phyloP scores from a whole-genome alignment of 139 green algal genomes.

The Picochlorum sp. region DNA sequence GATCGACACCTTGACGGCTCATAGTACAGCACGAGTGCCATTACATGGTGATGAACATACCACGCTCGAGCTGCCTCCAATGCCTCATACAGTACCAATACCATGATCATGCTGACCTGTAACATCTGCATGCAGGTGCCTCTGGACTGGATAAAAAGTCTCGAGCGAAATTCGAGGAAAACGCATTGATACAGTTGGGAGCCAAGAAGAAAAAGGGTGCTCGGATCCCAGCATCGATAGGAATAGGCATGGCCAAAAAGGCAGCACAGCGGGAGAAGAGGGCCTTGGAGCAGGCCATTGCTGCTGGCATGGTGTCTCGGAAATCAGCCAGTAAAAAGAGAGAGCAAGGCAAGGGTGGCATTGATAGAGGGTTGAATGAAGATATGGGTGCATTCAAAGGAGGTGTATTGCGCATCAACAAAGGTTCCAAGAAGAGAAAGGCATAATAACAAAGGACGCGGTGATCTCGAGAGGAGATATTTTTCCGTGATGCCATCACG shows the following conservation, averaged over 20 bases:
- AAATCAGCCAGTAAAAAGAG: slow-evolving; percentile 54
- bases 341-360: slow-evolving; percentile 17
- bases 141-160: slow-evolving; percentile 49
- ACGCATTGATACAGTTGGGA: slow-evolving; percentile 38
- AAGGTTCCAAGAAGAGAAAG: background rate
- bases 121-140: slow-evolving; percentile 28
- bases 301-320: slow-evolving; percentile 43
- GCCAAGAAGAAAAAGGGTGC: slow-evolving; percentile 38
- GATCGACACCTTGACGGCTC: slow-evolving; percentile 16
- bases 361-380: slow-evolving; percentile 50
- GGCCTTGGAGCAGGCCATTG: slow-evolving; percentile 56
- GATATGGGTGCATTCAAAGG: slow-evolving; percentile 39
- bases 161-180: slow-evolving; percentile 41
- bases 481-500: too few species aligned
- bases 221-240: slow-evolving; percentile 34
- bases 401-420: slow-evolving; percentile 41
- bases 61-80: slow-evolving; percentile 27
- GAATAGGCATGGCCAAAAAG: slow-evolving; percentile 39
- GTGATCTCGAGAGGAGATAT: too few species aligned
- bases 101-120: background rate
- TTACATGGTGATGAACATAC: background rate
- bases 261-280: slow-evolving; percentile 28
- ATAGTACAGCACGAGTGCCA: slow-evolving; percentile 30
- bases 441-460: background rate
- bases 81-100: slow-evolving; percentile 16